Evolutionary conservation across 2,329 filamentous ascomycete genomes (phyloP).

Genomic region (Exophiala aquamarina): DNA sequence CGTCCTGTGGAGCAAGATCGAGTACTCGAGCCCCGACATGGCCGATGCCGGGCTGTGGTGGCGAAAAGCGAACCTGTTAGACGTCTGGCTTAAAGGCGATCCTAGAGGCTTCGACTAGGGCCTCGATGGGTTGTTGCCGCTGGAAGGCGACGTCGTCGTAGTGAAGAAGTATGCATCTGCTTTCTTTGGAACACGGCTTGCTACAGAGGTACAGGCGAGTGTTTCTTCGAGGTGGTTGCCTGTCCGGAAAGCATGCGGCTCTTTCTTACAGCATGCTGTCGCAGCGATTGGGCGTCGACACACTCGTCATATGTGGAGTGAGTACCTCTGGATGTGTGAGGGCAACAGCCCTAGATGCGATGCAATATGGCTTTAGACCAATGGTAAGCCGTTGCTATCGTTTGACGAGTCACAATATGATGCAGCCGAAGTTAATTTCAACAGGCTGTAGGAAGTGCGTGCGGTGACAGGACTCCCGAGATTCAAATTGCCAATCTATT

Average conservation of each 20-base stretch:
- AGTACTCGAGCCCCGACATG: constrained; percentile 45
- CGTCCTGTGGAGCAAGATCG: constrained; percentile 47
- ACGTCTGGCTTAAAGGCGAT: constrained; percentile 44
- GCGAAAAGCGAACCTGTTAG: constrained; percentile 43
- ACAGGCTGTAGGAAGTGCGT: constrained; percentile 44
- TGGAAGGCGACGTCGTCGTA: constrained; percentile 37
- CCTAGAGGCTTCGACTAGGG: constrained; percentile 40
- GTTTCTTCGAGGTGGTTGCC: constrained; percentile 1
- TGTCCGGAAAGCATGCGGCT: too few relatives aligned
- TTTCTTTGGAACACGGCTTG: constrained; percentile 48
- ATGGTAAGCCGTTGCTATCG: constrained; percentile 31
- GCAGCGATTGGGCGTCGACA: constrained; percentile 11
- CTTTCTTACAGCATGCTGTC: constrained; percentile 38
- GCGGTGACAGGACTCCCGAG: constrained; percentile 45
- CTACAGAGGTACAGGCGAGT: constrained; percentile 39
- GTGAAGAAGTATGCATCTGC: constrained; percentile 47
- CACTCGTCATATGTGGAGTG: constrained; percentile 47
- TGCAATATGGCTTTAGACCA: constrained; percentile 45
- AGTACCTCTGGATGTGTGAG: constrained; percentile 50
- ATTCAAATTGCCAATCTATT: constrained; percentile 49
- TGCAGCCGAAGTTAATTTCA: too few relatives aligned
- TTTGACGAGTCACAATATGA: too few relatives aligned
- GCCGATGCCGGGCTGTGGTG: constrained; percentile 47
- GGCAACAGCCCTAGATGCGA: constrained; percentile 45
- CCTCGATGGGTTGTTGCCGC: constrained; percentile 41